These are phyloP conservation scores for Curvularia eragrostidis DNA, from an alignment of 2,329 filamentous ascomycete genomes.

Conservation along the genomic window DNA sequence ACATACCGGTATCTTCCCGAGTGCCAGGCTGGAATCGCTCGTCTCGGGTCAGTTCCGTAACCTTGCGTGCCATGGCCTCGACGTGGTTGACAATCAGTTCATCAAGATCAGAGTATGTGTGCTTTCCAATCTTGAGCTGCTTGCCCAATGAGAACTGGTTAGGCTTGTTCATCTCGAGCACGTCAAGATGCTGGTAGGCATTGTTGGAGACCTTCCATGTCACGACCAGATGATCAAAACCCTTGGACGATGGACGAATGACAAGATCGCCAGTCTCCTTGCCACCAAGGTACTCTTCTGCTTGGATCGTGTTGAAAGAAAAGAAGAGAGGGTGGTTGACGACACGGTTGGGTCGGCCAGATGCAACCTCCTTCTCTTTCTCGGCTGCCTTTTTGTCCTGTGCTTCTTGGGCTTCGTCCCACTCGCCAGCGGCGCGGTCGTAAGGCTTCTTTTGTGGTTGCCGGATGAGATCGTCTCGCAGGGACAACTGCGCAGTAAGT, in stretches of 20 bases:
- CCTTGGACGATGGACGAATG: slow-evolving; percentile 93
- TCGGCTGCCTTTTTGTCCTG: slow-evolving; percentile 79
- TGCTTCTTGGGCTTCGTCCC: slow-evolving; percentile 84
- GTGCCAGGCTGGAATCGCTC: slow-evolving; percentile 91
- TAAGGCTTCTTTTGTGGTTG: slow-evolving; percentile 57
- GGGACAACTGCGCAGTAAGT: slow-evolving; percentile 81
- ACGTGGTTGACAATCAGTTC: slow-evolving; percentile 97
- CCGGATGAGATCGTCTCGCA: slow-evolving; percentile 81
- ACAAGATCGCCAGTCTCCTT: slow-evolving; percentile 89
- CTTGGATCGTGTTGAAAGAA: slow-evolving; percentile 89
- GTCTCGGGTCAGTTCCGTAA: slow-evolving; percentile 92
- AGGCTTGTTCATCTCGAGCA: slow-evolving; percentile 94
- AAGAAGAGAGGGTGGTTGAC: slow-evolving; percentile 98
- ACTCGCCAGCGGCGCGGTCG: slow-evolving; percentile 79
- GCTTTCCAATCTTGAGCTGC: slow-evolving; percentile 84
- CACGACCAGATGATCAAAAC: slow-evolving; percentile 90
- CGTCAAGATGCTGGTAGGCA: slow-evolving; percentile 97
- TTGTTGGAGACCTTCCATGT: slow-evolving; percentile 98
- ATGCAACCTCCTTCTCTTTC: slow-evolving; percentile 83
- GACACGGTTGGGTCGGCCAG: slow-evolving; percentile 87
- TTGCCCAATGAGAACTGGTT: slow-evolving; percentile 94
- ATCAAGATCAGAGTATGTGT: slow-evolving; percentile 93
- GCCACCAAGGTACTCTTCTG: slow-evolving; percentile 89
- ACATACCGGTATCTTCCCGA: slow-evolving; percentile 82
- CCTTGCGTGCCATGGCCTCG: slow-evolving; percentile 96